A percentile compares a stretch with the other conserved stretches of the same genome.
Evolutionary conservation across 352 stramenopile genomes (phyloP).

Genomic region (Phytophthora cryptogea): DNA sequence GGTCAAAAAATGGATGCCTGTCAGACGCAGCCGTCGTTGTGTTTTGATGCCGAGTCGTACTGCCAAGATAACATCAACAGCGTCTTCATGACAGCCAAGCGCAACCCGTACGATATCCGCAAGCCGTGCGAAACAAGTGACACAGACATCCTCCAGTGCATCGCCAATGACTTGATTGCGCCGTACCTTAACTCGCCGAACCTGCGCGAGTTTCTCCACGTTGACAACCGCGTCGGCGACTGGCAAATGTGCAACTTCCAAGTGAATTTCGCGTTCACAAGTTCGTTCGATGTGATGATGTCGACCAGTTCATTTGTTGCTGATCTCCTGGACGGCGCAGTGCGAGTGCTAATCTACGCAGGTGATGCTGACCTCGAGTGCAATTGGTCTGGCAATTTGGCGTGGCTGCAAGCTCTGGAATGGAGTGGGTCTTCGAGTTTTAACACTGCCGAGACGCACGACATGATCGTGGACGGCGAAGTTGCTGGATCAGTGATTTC

Average conservation of each 20-base stretch:
- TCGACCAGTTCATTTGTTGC: constrained; percentile 81
- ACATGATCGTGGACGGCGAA: constrained; percentile 22
- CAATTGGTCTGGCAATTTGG: constrained; percentile 95
- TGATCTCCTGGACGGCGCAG: constrained; percentile 74
- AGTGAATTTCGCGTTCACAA: constrained; percentile 87
- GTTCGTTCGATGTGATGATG: constrained; percentile 89
- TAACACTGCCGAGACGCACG: constrained; percentile 37
- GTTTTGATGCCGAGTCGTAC: constrained; percentile 41
- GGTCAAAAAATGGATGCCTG: constrained; percentile 41
- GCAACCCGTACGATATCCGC: constrained; percentile 74
- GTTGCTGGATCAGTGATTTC: constrained; percentile 41
- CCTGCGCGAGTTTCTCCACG: constrained; percentile 39
- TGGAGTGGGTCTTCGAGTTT: constrained; percentile 90
- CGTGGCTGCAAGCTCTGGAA: constrained; percentile 90
- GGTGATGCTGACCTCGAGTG: constrained; percentile 96
- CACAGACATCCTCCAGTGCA: constrained; percentile 40
- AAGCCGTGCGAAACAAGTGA: constrained; percentile 26
- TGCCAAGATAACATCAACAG: constrained; percentile 35
- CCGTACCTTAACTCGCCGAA: constrained; percentile 54
- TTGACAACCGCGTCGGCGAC: constrained; percentile 31
- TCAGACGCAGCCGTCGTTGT: constrained; percentile 36
- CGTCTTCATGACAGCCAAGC: constrained; percentile 36
- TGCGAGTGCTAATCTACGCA: constrained; percentile 93
- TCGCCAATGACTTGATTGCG: constrained; percentile 51
- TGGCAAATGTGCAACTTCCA: constrained; percentile 93